Evolutionary conservation across 2,329 filamentous ascomycete species (phyloP).

Genomic region (Daldinia sp.): DNA sequence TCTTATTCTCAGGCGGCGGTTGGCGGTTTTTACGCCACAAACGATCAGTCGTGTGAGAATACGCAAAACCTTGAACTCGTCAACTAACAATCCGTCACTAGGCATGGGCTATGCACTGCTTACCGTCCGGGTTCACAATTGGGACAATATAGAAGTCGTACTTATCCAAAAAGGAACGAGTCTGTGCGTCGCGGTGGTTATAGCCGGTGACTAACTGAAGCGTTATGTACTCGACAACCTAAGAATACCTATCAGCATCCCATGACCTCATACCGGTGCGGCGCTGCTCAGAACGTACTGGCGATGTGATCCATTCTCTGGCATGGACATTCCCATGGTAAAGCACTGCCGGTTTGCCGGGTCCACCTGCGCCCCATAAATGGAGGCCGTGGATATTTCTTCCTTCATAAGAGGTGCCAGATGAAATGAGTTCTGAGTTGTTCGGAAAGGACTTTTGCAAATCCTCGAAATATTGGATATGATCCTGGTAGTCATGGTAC

Average conservation of each 20-base stretch:
- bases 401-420: constrained; percentile 60
- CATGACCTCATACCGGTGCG: constrained; percentile 42
- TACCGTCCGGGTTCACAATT: constrained; percentile 4
- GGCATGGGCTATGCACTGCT: background rate
- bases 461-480: constrained; percentile 59
- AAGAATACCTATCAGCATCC: background rate
- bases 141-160: constrained; percentile 4
- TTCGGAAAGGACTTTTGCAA: constrained; percentile 57
- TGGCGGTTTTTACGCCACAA: constrained; percentile 53
- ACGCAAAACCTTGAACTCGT: background rate
- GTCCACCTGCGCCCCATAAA: constrained; percentile 59
- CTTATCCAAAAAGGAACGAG: background rate
- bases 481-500: constrained; percentile 65
- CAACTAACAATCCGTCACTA: background rate
- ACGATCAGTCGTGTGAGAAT: background rate
- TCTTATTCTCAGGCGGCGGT: constrained; percentile 48
- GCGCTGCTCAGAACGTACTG: constrained; percentile 64
- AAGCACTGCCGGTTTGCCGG: constrained; percentile 62
- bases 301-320: constrained; percentile 66
- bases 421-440: constrained; percentile 61
- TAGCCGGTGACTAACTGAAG: background rate
- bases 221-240: constrained; percentile 5
- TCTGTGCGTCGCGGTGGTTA: background rate
- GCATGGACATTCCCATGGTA: constrained; percentile 66
- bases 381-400: constrained; percentile 69